Evolutionary conservation across 2,329 filamentous ascomycete species (phyloP), one percentile per base, ranked within the genome.

Genomic region (Colletotrichum endophyticum): DNA sequence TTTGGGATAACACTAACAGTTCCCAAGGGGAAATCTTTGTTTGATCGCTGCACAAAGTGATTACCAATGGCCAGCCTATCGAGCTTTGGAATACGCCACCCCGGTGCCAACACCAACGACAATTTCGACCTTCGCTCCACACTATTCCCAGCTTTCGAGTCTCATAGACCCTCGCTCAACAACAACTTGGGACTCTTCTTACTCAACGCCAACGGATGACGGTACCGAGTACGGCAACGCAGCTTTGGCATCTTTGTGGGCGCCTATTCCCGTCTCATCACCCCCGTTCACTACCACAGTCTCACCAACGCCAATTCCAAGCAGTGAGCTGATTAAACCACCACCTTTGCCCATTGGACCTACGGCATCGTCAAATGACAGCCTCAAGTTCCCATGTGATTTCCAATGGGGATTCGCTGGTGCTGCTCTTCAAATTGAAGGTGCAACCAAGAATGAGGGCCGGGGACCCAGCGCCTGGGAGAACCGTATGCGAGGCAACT

Each of bases 291-390:
- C 44, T 73, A 90, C 90, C 0, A 92, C 90, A 0, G 90, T 91
- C 6, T 85, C 84, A 5, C 90, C 91, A 0, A 92, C 90, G 0
- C 86, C 91, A 0, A 82, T 93, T 2, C 88, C 91, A 0, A 90
- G 85, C 4, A 88, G 84, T 68, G 89, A 92, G 76, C 85, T 93
- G 2, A 36, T 74, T 25, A 62, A 64, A 11, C 72, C 72, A 1
- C 72, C 66, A 4, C 34, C 72, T n/a, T 22, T 36, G 3, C 66
- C 66, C 11, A 30, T 68, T 2, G 66, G n/a, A 5, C 49, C 49
- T 19, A 6, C 2, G 8, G 2, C 7, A 11, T 11, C 12, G 13
- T 28, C 6, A 16, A 59, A 56, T 8, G 27, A 27, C 3, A 57
- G 44, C 30, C n/a, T 70, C 59, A 85, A 84, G 27, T 90, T 92